Evolutionary conservation across 768 basidiomycete genomes (phyloP).

Genomic region (Tephrocybe sp.): DNA sequence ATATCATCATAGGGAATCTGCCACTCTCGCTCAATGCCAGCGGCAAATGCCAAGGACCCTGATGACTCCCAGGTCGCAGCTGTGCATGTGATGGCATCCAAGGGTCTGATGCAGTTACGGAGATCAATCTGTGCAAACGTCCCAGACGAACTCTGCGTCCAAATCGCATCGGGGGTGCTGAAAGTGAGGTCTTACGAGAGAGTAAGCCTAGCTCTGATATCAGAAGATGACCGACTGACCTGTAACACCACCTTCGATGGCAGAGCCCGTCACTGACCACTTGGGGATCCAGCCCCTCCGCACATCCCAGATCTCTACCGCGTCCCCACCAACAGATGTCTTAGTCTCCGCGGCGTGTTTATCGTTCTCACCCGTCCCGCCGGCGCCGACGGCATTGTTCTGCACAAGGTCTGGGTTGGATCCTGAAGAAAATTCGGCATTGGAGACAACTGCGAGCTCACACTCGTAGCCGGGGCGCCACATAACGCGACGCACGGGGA

Average conservation of each 20-base stretch:
- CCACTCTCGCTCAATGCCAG: conserved; percentile 50
- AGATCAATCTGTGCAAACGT: conserved; percentile 80
- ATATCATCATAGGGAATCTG: conserved; percentile 82
- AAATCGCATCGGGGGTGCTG: conserved; percentile 67
- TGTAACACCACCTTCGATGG: conserved; percentile 70
- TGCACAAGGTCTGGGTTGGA: conserved; percentile 20
- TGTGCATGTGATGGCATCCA: conserved; percentile 66
- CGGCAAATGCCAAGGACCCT: conserved; percentile 67
- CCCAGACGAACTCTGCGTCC: conserved; percentile 74
- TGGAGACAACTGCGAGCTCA: conserved; percentile 74
- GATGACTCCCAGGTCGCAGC: conserved; percentile 66
- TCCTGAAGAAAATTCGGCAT: conserved; percentile 45
- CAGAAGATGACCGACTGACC: conserved; percentile 42
- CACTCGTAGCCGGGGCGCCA: conserved; percentile 81
- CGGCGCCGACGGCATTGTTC: conserved; percentile 23
- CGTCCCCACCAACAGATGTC: conserved; percentile 41
- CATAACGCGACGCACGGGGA: conserved; percentile 67
- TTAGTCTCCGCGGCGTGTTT: conserved; percentile 12
- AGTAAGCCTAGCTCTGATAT: background rate
- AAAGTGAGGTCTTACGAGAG: conserved; percentile 60
- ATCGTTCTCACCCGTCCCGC: conserved; percentile 8
- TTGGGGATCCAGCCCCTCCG: conserved; percentile 80
- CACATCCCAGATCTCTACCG: conserved; percentile 87
- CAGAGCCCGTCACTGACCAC: conserved; percentile 69
- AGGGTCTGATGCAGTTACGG: conserved; percentile 57